Evolutionary conservation across 441 rosid species (phyloP).

Genomic region (Pelargonium fulgidum): DNA sequence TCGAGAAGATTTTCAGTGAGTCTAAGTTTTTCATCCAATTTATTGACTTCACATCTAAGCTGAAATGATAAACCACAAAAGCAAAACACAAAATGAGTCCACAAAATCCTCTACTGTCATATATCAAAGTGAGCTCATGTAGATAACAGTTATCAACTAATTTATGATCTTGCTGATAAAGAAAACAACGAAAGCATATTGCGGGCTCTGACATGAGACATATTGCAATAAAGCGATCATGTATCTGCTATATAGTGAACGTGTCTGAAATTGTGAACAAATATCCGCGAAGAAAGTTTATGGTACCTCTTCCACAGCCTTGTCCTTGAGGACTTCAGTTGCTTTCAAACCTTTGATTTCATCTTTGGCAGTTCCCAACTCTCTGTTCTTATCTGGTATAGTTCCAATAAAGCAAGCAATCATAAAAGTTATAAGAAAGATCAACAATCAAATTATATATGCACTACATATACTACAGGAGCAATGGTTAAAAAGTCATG

Average conservation of each 20-base stretch:
- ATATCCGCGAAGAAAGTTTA: too few relatives aligned
- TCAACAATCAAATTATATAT: too few relatives aligned
- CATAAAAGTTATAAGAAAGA: background rate
- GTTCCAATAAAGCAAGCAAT: background rate
- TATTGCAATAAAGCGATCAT: too few relatives aligned
- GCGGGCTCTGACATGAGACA: too few relatives aligned
- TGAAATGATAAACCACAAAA: conserved; percentile 25
- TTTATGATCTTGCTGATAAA: too few relatives aligned
- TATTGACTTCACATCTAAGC: conserved; percentile 45
- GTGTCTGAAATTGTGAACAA: too few relatives aligned
- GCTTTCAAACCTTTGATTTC: conserved; percentile 63
- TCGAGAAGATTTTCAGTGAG: conserved; percentile 44
- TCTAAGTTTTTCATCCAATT: conserved; percentile 48
- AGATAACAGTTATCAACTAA: background rate
- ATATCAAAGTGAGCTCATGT: background rate
- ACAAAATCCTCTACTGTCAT: background rate
- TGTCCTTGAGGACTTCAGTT: conserved; percentile 55
- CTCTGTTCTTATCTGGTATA: conserved; percentile 55
- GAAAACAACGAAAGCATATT: too few relatives aligned
- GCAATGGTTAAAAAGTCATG: too few relatives aligned
- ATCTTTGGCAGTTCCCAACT: conserved; percentile 43
- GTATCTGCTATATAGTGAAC: too few relatives aligned
- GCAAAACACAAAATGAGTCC: background rate
- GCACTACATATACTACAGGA: too few relatives aligned
- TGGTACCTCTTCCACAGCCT: conserved; percentile 60